Conservation (phyloP, 441 rosid species). For the Theobroma grandiflorum region DNA sequence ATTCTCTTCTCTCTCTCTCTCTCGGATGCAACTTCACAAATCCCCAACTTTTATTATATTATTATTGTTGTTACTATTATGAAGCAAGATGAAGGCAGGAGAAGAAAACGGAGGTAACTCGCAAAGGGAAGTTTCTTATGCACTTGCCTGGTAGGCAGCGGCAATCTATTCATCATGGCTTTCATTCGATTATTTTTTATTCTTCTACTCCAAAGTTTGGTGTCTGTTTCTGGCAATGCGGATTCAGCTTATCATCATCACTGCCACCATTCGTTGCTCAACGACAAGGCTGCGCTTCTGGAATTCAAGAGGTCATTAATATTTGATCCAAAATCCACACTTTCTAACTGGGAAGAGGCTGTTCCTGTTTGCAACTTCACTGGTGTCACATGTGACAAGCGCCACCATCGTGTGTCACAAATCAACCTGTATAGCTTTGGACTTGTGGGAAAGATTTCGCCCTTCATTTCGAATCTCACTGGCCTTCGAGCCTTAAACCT, state of each 20-base stretch:
- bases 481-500: slow-evolving; percentile 34
- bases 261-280: slow-evolving; percentile 25
- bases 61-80: neutral
- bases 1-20: neutral
- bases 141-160: neutral
- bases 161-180: neutral
- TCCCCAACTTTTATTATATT: neutral
- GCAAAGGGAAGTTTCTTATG: neutral
- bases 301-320: slow-evolving; percentile 37
- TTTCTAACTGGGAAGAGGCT: slow-evolving; percentile 36
- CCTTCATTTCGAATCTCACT: slow-evolving; percentile 36
- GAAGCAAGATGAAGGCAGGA: neutral
- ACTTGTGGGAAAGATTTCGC: slow-evolving; percentile 25
- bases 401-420: slow-evolving; percentile 31
- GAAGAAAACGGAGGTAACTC: neutral
- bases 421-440: slow-evolving; percentile 21
- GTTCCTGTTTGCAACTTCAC: slow-evolving; percentile 46
- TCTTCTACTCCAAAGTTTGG: neutral
- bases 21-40: neutral
- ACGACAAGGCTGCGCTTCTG: slow-evolving; percentile 47
- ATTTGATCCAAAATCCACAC: slow-evolving; percentile 31
- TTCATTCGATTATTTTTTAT: neutral
- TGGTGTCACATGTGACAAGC: slow-evolving; percentile 35
- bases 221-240: neutral
- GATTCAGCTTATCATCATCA: neutral